Conservation (phyloP, 1,284 basidiomycete genomes). For the Paramarasmius palmivorus region DNA sequence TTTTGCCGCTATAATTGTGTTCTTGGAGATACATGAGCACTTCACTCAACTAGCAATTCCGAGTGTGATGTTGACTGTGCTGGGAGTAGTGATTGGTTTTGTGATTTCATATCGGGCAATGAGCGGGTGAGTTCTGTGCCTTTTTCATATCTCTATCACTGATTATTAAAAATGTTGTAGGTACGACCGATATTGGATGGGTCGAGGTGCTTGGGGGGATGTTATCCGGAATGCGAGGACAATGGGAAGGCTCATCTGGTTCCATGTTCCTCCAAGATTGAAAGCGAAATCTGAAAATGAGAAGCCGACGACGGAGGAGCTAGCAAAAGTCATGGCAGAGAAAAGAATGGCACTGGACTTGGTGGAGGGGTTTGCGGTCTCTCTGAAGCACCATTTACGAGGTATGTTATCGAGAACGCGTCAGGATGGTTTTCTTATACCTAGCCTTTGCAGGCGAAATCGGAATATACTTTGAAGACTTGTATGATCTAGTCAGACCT, state of each 20-base stretch:
- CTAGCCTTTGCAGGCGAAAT: slow-evolving; percentile 33
- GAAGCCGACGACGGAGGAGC: slow-evolving; percentile 34
- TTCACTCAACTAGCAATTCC: slow-evolving; percentile 44
- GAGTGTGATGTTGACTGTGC: slow-evolving; percentile 59
- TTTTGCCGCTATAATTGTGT: slow-evolving; percentile 51
- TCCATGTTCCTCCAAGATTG: slow-evolving; percentile 56
- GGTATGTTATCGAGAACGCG: slow-evolving; percentile 28
- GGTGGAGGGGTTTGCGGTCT: slow-evolving; percentile 56
- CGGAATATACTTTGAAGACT: slow-evolving; percentile 45
- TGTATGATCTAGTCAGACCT: slow-evolving; percentile 40
- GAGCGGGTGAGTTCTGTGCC: slow-evolving; percentile 43
- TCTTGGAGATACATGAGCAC: not conserved
- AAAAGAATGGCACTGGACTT: slow-evolving; percentile 61
- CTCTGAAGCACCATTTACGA: slow-evolving; percentile 67
- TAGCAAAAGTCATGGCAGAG: slow-evolving; percentile 55
- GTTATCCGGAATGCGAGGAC: slow-evolving; percentile 51
- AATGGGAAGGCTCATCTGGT: slow-evolving; percentile 59
- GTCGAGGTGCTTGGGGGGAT: slow-evolving; percentile 60
- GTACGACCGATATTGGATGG: slow-evolving; percentile 67
- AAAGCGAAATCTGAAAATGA: slow-evolving; percentile 30
- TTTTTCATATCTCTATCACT: not conserved
- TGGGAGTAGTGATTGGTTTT: slow-evolving; percentile 73
- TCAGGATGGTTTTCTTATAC: not conserved
- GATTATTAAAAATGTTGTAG: slow-evolving; percentile 25
- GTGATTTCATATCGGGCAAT: slow-evolving; percentile 67